These are phyloP conservation scores for Citrus sp. DNA, from an alignment of 345 rosid genomes.

Conservation along the genomic window DNA sequence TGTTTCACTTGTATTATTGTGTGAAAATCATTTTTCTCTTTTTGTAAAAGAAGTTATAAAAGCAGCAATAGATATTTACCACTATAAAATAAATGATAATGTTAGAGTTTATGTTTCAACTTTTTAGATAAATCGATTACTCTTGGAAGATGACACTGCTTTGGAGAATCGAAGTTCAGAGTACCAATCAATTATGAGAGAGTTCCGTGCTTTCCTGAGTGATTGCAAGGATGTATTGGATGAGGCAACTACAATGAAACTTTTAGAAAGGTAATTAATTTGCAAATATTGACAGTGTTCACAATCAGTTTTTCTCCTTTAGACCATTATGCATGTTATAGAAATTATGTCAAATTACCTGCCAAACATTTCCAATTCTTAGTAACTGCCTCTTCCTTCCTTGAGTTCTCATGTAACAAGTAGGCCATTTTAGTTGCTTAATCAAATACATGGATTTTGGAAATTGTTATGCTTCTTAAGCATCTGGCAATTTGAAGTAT, in stretches of 20 bases:
- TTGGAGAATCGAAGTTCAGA: constrained; percentile 75
- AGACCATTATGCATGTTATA: not conserved
- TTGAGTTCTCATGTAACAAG: constrained; percentile 1
- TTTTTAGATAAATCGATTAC: constrained; percentile 79
- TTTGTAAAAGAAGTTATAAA: constrained; percentile 1
- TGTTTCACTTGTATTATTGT: constrained; percentile 5
- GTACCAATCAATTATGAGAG: constrained; percentile 75
- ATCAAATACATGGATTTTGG: not conserved
- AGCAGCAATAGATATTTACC: not conserved
- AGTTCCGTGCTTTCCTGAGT: constrained; percentile 91
- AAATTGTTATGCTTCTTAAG: not conserved
- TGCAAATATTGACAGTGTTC: not conserved
- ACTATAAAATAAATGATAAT: not conserved
- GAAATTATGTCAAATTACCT: not conserved
- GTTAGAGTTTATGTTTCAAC: not conserved
- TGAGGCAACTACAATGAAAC: constrained; percentile 97
- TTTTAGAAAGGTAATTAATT: constrained; percentile 74
- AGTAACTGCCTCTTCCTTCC: not conserved
- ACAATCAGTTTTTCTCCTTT: constrained; percentile 4
- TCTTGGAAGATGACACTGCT: constrained; percentile 93
- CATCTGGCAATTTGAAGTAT: not conserved
- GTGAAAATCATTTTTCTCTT: not conserved
- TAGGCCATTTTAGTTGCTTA: not conserved
- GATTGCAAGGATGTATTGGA: constrained; percentile 96
- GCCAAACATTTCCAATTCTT: not conserved